These are phyloP conservation scores for Aegilops bicornis DNA, from an alignment of 176 grass and related monocot genomes.

Conservation along the genomic window DNA sequence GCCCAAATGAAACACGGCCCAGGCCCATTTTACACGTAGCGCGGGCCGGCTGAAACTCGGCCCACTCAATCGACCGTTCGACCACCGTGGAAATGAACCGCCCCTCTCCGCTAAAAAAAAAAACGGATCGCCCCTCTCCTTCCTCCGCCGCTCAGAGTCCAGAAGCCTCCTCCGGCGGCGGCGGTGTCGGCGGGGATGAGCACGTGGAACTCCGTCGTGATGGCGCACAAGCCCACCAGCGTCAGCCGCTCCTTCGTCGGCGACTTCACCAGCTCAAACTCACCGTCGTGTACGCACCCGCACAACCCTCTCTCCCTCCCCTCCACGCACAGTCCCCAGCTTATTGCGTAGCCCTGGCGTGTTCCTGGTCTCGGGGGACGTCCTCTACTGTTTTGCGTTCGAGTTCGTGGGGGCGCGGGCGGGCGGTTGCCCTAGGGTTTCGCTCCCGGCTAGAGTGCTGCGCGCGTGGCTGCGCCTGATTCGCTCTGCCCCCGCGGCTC, in stretches of 20 bases:
- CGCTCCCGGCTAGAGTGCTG: not conserved
- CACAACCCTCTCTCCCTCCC: not conserved
- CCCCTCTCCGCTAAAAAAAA: no score
- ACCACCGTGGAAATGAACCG: no score
- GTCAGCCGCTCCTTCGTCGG: slow-evolving; percentile 84
- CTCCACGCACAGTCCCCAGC: not conserved
- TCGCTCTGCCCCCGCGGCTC: not conserved
- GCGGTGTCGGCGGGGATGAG: slow-evolving; percentile 45
- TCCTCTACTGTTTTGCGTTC: slow-evolving; percentile 28
- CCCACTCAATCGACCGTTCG: no score
- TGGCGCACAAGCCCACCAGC: slow-evolving; percentile 85
- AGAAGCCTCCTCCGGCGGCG: not conserved
- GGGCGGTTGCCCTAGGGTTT: not conserved
- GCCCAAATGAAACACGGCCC: no score
- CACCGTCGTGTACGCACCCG: slow-evolving; percentile 60
- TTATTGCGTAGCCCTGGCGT: not conserved
- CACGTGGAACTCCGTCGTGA: slow-evolving; percentile 90
- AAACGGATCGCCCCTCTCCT: no score
- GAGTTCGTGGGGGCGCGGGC: not conserved
- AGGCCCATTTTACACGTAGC: no score
- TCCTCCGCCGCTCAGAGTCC: no score
- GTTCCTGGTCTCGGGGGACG: not conserved
- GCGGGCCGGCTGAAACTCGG: no score
- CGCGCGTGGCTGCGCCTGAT: not conserved
- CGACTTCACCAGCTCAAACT: slow-evolving; percentile 90